Conservation (phyloP, 2,329 filamentous ascomycete species). For the Ramichloridium luteum region DNA sequence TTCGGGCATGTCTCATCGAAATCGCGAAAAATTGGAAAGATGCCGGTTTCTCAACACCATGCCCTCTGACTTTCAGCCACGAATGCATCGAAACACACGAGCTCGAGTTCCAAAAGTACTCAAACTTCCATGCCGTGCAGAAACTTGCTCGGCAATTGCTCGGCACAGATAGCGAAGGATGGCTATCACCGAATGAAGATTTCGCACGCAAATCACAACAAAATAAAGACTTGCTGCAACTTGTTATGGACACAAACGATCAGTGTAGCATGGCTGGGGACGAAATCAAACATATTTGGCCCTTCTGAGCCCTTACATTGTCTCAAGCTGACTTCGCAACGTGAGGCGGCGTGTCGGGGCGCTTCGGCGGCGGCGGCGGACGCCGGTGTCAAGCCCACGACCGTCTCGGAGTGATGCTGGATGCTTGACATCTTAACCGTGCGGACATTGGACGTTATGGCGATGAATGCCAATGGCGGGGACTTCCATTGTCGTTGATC, state of each 20-base stretch:
- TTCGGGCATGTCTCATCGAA: conserved; percentile 5
- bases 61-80: conserved; percentile 3
- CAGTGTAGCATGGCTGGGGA: conserved; percentile 3
- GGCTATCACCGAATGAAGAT: conserved; percentile 4
- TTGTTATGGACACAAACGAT: conserved; percentile 3
- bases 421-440: no score
- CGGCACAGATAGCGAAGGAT: conserved; percentile 7
- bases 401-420: no score
- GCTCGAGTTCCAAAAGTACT: conserved; percentile 5
- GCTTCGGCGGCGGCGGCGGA: no score
- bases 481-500: no score
- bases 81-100: conserved; percentile 4
- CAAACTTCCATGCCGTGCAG: not conserved
- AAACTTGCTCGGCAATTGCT: conserved; percentile 4
- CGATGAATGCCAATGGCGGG: no score
- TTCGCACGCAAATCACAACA: conserved; percentile 3
- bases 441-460: no score
- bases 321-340: no score
- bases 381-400: no score
- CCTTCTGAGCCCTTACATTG: no score
- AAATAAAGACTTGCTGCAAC: conserved; percentile 4
- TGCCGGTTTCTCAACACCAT: not conserved
- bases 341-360: no score
- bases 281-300: conserved; percentile 3
- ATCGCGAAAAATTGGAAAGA: conserved; percentile 5